Conservation (phyloP, 176 grass and related monocot species). For the Eleusine coracana region DNA sequence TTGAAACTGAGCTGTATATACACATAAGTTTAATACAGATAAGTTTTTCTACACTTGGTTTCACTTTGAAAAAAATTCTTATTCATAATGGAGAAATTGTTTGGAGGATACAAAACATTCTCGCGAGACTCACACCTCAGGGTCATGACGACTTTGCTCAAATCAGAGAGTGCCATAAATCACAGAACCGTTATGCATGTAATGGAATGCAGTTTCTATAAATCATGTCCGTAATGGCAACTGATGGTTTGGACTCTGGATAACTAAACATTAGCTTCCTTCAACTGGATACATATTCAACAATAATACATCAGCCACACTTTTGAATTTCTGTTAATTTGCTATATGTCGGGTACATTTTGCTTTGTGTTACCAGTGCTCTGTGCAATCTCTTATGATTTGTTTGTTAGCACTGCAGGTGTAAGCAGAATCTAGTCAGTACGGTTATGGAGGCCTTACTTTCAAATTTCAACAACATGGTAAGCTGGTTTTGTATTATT, state of each 20-base stretch:
- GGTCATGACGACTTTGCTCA: background rate
- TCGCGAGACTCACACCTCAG: background rate
- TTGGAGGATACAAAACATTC: background rate
- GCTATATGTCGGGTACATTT: background rate
- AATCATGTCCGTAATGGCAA: background rate
- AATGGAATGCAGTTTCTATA: background rate
- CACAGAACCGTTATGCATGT: background rate
- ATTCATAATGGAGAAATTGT: background rate
- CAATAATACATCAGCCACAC: background rate
- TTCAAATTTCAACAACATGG: conserved; percentile 27
- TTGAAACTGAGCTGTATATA: background rate
- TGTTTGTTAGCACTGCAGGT: conserved; percentile 8
- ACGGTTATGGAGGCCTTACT: conserved; percentile 17
- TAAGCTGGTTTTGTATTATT: conserved; percentile 19
- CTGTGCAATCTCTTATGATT: conserved; percentile 10
- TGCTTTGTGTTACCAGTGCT: background rate
- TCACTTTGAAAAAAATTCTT: background rate
- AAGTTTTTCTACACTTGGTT: background rate
- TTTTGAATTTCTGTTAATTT: background rate
- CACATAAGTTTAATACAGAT: background rate
- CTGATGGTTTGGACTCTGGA: background rate
- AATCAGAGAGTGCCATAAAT: background rate
- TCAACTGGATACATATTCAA: background rate
- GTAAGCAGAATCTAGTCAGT: background rate
- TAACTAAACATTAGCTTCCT: conserved; percentile 21